Conservation (phyloP, 495 filamentous ascomycete species). For the Astrothelium macrocarpum region DNA sequence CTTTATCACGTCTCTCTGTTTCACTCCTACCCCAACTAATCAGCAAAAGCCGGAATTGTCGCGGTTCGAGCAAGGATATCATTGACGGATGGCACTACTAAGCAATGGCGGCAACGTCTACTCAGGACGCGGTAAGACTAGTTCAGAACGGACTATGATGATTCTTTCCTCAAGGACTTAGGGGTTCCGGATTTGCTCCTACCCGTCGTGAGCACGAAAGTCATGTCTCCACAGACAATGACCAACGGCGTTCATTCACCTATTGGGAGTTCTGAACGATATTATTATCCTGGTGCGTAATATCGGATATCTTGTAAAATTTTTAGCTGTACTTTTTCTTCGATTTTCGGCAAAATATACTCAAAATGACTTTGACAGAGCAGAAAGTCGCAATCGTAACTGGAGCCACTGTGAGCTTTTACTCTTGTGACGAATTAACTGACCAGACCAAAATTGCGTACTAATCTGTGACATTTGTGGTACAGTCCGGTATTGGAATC, state of each 20-base stretch:
- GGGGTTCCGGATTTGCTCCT: neutral
- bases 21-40: neutral
- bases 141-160: neutral
- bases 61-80: neutral
- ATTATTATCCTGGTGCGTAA: neutral
- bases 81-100: neutral
- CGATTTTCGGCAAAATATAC: neutral
- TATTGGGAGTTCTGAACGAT: neutral
- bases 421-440: neutral
- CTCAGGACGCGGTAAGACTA: neutral
- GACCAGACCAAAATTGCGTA: neutral
- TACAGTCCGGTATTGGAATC: slow-evolving; percentile 27
- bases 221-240: neutral
- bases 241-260: neutral
- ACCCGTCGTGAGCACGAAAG: neutral
- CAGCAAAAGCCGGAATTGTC: neutral
- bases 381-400: slow-evolving; percentile 27
- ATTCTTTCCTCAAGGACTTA: neutral
- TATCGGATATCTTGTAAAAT: neutral
- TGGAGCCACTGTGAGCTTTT: slow-evolving; percentile 21
- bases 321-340: neutral
- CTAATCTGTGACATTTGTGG: neutral
- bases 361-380: slow-evolving; percentile 4
- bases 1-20: neutral
- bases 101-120: neutral